These are phyloP conservation scores for Naematelia encephala DNA, from an alignment of 768 basidiomycete genomes.

Conservation along the genomic window DNA sequence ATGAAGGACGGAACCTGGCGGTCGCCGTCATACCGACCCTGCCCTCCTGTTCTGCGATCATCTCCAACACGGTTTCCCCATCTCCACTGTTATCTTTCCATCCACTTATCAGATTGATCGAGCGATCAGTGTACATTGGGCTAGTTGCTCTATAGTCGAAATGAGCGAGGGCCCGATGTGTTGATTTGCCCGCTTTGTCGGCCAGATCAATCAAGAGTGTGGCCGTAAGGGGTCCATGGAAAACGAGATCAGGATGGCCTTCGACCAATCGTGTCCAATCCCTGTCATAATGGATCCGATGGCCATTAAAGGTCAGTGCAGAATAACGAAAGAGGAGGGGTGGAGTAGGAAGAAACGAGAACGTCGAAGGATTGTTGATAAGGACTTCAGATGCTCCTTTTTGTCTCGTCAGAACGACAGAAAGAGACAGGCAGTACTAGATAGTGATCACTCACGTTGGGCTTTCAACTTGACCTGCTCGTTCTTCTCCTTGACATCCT, in stretches of 20 bases:
- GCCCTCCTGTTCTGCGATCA: conserved; percentile 64
- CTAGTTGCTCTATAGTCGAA: conserved; percentile 72
- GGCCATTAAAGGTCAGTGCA: conserved; percentile 79
- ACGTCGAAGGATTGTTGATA: conserved; percentile 57
- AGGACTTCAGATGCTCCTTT: not conserved
- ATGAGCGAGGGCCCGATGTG: conserved; percentile 49
- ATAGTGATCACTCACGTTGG: not conserved
- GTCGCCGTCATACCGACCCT: conserved; percentile 62
- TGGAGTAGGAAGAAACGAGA: conserved; percentile 64
- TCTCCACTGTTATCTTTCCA: conserved; percentile 43
- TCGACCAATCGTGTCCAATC: conserved; percentile 65
- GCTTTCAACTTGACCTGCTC: conserved; percentile 4
- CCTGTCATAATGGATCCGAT: conserved; percentile 77
- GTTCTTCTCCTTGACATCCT: conserved; percentile 7
- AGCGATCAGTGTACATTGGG: conserved; percentile 43
- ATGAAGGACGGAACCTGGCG: too few relatives aligned
- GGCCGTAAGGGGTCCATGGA: conserved; percentile 78
- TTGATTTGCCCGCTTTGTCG: conserved; percentile 25
- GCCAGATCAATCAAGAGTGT: conserved; percentile 69
- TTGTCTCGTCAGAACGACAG: not conserved
- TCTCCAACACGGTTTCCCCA: conserved; percentile 51
- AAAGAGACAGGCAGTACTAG: too few relatives aligned
- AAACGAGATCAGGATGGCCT: conserved; percentile 72
- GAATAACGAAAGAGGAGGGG: conserved; percentile 81
- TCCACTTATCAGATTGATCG: conserved; percentile 27